Conservation (phyloP, 2,329 filamentous ascomycete genomes). For the Talaromyces sp. region DNA sequence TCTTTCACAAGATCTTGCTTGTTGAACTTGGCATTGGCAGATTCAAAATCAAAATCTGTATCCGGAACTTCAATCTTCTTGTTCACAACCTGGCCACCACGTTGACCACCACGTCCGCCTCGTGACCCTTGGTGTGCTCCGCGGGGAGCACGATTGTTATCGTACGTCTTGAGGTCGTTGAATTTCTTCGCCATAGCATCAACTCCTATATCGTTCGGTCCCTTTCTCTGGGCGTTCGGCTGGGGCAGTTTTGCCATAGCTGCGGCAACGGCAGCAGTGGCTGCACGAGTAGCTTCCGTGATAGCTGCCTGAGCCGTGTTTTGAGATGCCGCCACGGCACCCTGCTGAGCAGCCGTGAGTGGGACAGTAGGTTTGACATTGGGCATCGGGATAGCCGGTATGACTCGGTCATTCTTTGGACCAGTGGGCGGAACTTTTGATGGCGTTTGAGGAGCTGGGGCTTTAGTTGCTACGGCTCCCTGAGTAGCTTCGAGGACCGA, state of each 20-base stretch:
- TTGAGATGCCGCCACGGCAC: constrained; percentile 22
- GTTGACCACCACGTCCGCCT: constrained; percentile 43
- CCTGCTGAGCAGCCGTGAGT: constrained; percentile 20
- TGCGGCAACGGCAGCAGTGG: constrained; percentile 45
- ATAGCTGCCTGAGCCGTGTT: constrained; percentile 31
- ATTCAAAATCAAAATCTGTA: constrained; percentile 87
- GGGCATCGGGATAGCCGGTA: constrained; percentile 42
- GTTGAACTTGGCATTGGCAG: constrained; percentile 82
- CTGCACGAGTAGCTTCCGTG: constrained; percentile 43
- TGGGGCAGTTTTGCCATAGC: constrained; percentile 47
- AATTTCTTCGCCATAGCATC: constrained; percentile 42
- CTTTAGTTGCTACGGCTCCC: constrained; percentile 13
- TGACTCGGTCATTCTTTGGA: constrained; percentile 37
- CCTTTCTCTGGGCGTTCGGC: constrained; percentile 29
- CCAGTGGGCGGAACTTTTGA: constrained; percentile 21
- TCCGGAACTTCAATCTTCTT: constrained; percentile 81
- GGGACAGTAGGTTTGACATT: constrained; percentile 28
- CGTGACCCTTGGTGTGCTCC: constrained; percentile 36
- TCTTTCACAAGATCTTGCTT: constrained; percentile 84
- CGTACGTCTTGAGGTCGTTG: constrained; percentile 40
- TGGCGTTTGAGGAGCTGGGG: constrained; percentile 14
- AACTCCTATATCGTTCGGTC: constrained; percentile 27
- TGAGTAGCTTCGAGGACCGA: constrained; percentile 32
- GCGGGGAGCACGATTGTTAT: constrained; percentile 30
- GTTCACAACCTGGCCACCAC: constrained; percentile 38